Conservation (phyloP, 2,329 filamentous ascomycete species). For the Coleophoma eucalyptorum region DNA sequence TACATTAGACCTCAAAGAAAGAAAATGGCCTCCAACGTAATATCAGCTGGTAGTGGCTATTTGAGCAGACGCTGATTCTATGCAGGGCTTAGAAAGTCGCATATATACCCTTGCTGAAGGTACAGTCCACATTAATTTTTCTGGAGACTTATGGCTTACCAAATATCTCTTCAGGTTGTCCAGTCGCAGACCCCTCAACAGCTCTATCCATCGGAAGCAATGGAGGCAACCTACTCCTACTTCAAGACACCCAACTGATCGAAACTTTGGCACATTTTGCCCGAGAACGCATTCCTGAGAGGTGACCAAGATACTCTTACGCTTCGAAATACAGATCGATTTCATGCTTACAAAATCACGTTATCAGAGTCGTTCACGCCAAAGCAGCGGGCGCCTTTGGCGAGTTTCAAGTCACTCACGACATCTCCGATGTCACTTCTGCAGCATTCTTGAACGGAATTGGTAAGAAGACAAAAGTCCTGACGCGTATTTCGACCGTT, state of each 20-base stretch:
- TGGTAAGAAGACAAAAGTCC: slow-evolving; percentile 64
- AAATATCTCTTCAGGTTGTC: slow-evolving; percentile 56
- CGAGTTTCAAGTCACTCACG: slow-evolving; percentile 10
- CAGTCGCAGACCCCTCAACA: slow-evolving; percentile 48
- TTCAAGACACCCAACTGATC: not conserved
- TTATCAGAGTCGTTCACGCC: slow-evolving; percentile 50
- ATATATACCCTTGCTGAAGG: too few species aligned
- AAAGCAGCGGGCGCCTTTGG: slow-evolving; percentile 36
- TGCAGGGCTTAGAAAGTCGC: too few species aligned
- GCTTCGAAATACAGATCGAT: not conserved
- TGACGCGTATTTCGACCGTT: slow-evolving; percentile 54
- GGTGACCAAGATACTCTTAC: not conserved
- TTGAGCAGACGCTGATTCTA: too few species aligned
- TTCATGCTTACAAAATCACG: not conserved
- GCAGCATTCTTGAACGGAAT: slow-evolving; percentile 45
- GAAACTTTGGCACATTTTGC: not conserved
- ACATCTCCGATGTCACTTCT: slow-evolving; percentile 6
- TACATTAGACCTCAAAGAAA: too few species aligned
- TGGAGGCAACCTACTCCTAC: slow-evolving; percentile 27
- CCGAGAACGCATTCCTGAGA: slow-evolving; percentile 6
- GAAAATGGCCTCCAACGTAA: too few species aligned
- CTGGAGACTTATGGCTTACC: too few species aligned
- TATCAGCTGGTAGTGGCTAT: too few species aligned
- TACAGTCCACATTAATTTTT: too few species aligned
- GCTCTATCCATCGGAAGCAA: slow-evolving; percentile 50